These are phyloP conservation scores for Venturia asperata DNA, from an alignment of 2,329 filamentous ascomycete genomes.

Conservation along the genomic window DNA sequence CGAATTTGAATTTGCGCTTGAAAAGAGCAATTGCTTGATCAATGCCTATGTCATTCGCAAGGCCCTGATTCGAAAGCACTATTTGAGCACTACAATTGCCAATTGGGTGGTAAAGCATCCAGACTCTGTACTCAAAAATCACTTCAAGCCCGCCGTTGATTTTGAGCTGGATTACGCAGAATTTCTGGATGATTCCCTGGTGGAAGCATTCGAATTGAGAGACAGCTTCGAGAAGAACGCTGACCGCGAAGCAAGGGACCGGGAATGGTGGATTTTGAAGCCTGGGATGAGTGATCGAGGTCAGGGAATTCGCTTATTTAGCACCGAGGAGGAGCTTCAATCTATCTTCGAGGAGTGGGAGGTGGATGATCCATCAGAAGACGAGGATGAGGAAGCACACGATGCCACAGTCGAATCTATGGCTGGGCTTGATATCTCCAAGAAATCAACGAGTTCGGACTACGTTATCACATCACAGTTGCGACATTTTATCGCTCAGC, in stretches of 20 bases:
- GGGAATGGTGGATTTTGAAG: constrained; percentile 97
- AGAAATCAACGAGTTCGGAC: constrained; percentile 30
- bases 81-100: constrained; percentile 73
- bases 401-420: constrained; percentile 32
- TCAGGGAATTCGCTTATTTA: constrained; percentile 86
- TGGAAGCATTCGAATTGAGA: constrained; percentile 81
- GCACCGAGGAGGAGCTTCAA: constrained; percentile 74
- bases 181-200: constrained; percentile 85
- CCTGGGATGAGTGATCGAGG: constrained; percentile 96
- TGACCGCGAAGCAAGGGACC: constrained; percentile 32
- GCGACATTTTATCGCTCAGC: constrained; percentile 91
- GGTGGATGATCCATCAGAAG: constrained; percentile 55
- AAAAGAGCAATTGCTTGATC: constrained; percentile 58
- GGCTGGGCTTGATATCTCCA: neutral
- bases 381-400: constrained; percentile 51
- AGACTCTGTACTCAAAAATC: constrained; percentile 55
- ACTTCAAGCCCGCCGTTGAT: constrained; percentile 71
- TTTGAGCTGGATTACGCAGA: constrained; percentile 97
- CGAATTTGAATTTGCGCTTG: constrained; percentile 69
- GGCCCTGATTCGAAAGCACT: constrained; percentile 93
- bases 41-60: constrained; percentile 96
- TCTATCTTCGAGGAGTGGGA: constrained; percentile 91
- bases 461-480: constrained; percentile 80
- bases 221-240: constrained; percentile 70
- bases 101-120: constrained; percentile 85